phyloP scores from a whole-genome alignment of 2,329 filamentous ascomycete genomes.

The Myriosclerotinia duriaeana region DNA sequence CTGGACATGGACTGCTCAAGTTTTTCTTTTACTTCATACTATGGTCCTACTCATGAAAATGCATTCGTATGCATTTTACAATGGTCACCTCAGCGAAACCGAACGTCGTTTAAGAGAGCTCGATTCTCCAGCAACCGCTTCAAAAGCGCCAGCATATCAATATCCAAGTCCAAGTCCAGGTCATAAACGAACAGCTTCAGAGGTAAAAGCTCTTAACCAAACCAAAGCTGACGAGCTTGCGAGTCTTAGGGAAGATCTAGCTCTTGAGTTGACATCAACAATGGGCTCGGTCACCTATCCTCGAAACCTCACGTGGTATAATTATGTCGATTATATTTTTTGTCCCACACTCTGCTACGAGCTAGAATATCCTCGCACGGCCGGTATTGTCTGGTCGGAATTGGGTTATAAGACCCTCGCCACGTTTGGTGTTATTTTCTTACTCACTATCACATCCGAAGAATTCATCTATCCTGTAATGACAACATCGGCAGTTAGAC shows the following conservation, averaged over 20 bases:
- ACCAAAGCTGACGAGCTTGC: constrained; percentile 43
- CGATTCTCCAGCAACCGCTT: constrained; percentile 71
- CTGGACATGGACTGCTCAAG: constrained; percentile 97
- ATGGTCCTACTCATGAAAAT: constrained; percentile 97
- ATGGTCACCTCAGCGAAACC: constrained; percentile 88
- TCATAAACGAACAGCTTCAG: constrained; percentile 25
- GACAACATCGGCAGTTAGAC: constrained; percentile 61
- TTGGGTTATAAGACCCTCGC: constrained; percentile 83
- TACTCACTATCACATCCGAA: constrained; percentile 86
- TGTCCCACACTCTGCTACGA: constrained; percentile 98
- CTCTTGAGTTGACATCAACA: constrained; percentile 86
- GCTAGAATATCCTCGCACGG: constrained; percentile 85
- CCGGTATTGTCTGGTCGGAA: constrained; percentile 73
- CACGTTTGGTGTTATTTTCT: constrained; percentile 93
- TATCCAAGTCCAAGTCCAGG: constrained; percentile 57
- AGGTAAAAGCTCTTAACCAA: constrained; percentile 35
- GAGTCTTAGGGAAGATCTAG: constrained; percentile 79
- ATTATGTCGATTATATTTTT: constrained; percentile 83
- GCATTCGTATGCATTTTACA: constrained; percentile 98
- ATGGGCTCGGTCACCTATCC: constrained; percentile 89
- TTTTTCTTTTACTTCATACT: constrained; percentile 88
- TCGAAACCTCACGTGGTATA: constrained; percentile 76
- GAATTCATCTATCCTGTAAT: constrained; percentile 94
- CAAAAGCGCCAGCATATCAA: constrained; percentile 68
- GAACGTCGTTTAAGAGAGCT: constrained; percentile 76